Evolutionary conservation across 345 rosid genomes (phyloP), one percentile per base, ranked within the genome.

Genomic region (Eucalyptus virginea): DNA sequence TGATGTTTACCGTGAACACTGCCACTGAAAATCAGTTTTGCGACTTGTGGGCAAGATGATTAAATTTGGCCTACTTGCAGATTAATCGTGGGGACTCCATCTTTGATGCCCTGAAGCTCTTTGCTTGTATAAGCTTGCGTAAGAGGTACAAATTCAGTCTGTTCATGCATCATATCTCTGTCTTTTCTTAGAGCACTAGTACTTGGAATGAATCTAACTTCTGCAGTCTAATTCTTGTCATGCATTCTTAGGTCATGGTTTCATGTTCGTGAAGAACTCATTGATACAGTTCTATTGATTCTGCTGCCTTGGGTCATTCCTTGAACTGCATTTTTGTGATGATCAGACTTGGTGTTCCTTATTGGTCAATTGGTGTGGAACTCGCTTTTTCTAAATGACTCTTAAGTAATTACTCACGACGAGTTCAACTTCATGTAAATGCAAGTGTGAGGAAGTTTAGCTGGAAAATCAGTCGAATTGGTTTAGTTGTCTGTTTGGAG

Each of bases 61-160:
- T 87, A 95, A 95, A 92, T 91, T 86, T 58, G 94, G 96, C 81
- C 67, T 94, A 26, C 89, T 93, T 87, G 90, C 93, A 81, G 92
- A 90, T 85, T 52, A 60, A 88, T 72, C 3, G 2, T 37, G 28
- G 45, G 11, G 45, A 72, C 81, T 72, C 81, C 15, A 37, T 72
- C 81, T 19, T 72, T 72, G 81, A 72, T 72, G 40, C 45, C 45
- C 81, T 19, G 13, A 72, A 37, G 5, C 81, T 37, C 42, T 37
- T 72, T 34, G 45, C 81, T 19, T 19, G 81, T 72, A 5, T 72
- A 37, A 37, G 45, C 45, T 37, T 37, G 28, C 0, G 28, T 34
- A 19, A 72, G 45, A 72, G 81, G 81, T 37, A 72, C 28, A 24
- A 37, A 24, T 37, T 37, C 42, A 72, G 45, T 34, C 45, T 72